Conservation (phyloP, 2,329 filamentous ascomycete genomes). For the Aureobasidium uvarum region DNA sequence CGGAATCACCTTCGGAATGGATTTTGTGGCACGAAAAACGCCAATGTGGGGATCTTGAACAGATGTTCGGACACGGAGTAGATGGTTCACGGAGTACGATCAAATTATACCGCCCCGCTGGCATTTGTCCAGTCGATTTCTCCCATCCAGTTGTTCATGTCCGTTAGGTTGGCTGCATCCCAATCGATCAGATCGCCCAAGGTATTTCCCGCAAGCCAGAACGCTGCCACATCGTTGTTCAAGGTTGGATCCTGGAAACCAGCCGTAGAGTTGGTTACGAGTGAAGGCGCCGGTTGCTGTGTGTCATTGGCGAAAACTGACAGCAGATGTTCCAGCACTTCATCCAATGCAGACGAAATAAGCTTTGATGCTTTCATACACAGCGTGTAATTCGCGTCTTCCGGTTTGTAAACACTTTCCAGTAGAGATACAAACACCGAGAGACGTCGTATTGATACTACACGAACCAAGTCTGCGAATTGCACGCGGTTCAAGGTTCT, state of each 20-base stretch:
- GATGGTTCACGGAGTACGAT: neutral
- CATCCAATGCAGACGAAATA: constrained; percentile 30
- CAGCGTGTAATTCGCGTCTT: constrained; percentile 31
- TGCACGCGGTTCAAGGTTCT: constrained; percentile 27
- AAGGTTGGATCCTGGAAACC: neutral
- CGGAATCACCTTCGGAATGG: neutral
- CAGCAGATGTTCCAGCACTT: constrained; percentile 29
- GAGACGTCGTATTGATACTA: constrained; percentile 30
- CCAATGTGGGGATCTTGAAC: neutral
- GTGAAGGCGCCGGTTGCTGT: neutral
- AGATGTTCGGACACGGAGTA: neutral
- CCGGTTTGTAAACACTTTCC: constrained; percentile 30
- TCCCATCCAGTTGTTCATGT: constrained; percentile 12
- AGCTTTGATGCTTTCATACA: constrained; percentile 30
- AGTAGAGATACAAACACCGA: constrained; percentile 31
- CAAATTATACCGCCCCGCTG: neutral
- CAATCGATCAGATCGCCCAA: neutral
- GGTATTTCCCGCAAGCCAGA: neutral
- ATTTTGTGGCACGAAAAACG: neutral
- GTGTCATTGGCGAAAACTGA: neutral
- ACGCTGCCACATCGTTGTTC: neutral
- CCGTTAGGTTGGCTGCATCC: neutral
- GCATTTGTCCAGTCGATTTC: neutral
- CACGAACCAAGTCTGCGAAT: constrained; percentile 28
- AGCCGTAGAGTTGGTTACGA: too few relatives aligned